A percentile compares a stretch with the other conserved stretches of the same genome.
These are phyloP conservation scores for Fusarium redolens DNA, from an alignment of 2,329 filamentous ascomycete species.

Conservation along the genomic window DNA sequence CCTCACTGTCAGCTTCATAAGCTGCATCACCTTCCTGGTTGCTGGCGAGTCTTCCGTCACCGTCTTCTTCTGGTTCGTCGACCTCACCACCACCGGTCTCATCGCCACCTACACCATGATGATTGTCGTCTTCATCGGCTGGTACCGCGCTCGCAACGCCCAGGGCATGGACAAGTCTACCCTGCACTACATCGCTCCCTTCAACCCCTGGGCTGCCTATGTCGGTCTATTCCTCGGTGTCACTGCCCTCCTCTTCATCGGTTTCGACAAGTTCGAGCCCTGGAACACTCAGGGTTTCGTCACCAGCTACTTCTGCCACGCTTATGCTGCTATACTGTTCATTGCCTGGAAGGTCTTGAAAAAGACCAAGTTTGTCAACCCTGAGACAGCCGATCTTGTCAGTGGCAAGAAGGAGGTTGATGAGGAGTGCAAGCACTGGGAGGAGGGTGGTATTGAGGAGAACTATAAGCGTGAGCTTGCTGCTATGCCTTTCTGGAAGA, in stretches of 20 bases:
- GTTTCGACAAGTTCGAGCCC: conserved; percentile 66
- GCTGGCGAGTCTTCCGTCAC: conserved; percentile 58
- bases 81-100: conserved; percentile 65
- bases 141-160: conserved; percentile 61
- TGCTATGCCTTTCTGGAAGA: conserved; percentile 50
- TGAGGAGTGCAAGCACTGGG: conserved; percentile 60
- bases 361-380: conserved; percentile 60
- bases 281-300: conserved; percentile 62
- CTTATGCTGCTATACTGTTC: conserved; percentile 67
- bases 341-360: conserved; percentile 51
- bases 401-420: conserved; percentile 75
- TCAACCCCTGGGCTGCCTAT: conserved; percentile 65
- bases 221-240: conserved; percentile 59
- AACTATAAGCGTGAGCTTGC: conserved; percentile 53
- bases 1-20: conserved; percentile 58
- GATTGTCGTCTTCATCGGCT: conserved; percentile 55
- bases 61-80: conserved; percentile 65
- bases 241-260: conserved; percentile 65
- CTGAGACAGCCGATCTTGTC: conserved; percentile 41
- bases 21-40: conserved; percentile 62
- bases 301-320: conserved; percentile 65
- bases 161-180: conserved; percentile 58
- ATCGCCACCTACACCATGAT: conserved; percentile 67
- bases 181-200: conserved; percentile 62
- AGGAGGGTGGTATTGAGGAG: conserved; percentile 59